Base-by-base conservation (phyloP, 164 flowering plant species). In the Liriodendron chinense region DNA sequence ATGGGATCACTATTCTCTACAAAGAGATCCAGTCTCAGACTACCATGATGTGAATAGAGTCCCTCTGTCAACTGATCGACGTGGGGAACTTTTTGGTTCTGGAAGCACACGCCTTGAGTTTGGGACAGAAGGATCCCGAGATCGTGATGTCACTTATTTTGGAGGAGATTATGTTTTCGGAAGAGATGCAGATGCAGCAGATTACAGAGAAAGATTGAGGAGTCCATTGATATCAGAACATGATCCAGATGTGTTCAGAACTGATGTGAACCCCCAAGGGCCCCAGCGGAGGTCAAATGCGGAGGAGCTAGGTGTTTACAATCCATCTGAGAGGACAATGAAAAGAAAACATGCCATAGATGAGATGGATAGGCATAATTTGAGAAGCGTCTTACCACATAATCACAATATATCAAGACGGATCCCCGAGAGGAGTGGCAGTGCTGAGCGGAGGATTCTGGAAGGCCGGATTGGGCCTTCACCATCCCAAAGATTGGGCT, bases 131-230 rank as follows among this genome's bases (percentile, higher is more conserved):
- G 23, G 23, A 53, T 72, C 70, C 72, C 72, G 48, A 43, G 77
- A 73, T 53, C 74, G 20, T 72, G 76, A 74, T 67, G 76, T 70
- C 73, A 68, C 23, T n/a, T 69, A 50, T 26, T 3, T 14, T 9
- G 77, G 43, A 47, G 74, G 72, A 28, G 82, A 69, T 73, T 79
- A 78, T 86, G 76, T 47, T 71, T 80, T 69, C 53, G 79, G 73
- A 48, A 68, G 77, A 71, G 85, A 80, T 65, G 83, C 65, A 50
- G 75, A 70, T 72, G 73, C 72, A 10, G 24, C 73, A 47, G 69
- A 47, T 72, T 77, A 75, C 61, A 73, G 75, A 48, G 85, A 82
- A 66, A 72, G 67, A 63, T 66, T 69, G 28, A 75, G 67, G 47
- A 63, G 72, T 10, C 63, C 79, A 65, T 47, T 48, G 61, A 23